phyloP scores from a whole-genome alignment of 768 basidiomycete species.

The Tricholoma sp. region DNA sequence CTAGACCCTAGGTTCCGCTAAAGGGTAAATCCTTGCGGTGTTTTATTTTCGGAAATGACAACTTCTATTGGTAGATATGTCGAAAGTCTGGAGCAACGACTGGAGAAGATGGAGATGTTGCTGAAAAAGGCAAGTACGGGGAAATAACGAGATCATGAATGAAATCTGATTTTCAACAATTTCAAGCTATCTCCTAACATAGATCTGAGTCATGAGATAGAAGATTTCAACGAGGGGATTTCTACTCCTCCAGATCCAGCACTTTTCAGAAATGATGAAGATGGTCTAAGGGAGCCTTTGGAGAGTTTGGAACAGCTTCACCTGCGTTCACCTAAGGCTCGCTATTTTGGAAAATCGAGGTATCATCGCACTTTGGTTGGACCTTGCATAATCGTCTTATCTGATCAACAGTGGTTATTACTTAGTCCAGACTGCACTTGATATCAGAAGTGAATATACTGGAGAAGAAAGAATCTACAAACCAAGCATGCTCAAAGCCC shows the following conservation, averaged over 20 bases:
- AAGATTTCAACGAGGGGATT: slow-evolving; percentile 34
- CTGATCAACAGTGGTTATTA: slow-evolving; percentile 37
- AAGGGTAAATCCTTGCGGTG: slow-evolving; percentile 35
- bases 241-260: slow-evolving; percentile 28
- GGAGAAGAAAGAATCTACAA: slow-evolving; percentile 28
- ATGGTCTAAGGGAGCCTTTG: slow-evolving; percentile 24
- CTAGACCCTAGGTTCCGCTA: slow-evolving; percentile 55
- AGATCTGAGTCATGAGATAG: slow-evolving; percentile 58
- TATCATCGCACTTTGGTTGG: slow-evolving; percentile 5
- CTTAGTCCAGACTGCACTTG: slow-evolving; percentile 49
- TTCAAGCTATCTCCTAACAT: slow-evolving; percentile 50
- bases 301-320: slow-evolving; percentile 30
- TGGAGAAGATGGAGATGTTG: slow-evolving; percentile 62
- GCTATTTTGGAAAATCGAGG: slow-evolving; percentile 50
- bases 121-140: slow-evolving; percentile 39
- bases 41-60: not conserved
- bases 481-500: slow-evolving; percentile 20
- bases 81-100: slow-evolving; percentile 53
- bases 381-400: not conserved
- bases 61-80: slow-evolving; percentile 45
- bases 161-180: slow-evolving; percentile 11
- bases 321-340: slow-evolving; percentile 31
- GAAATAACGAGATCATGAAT: not conserved
- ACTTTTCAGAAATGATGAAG: slow-evolving; percentile 29
- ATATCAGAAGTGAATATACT: slow-evolving; percentile 49